phyloP scores from a whole-genome alignment of 805 yeast genomes.

The Yarrowia divulgata region DNA sequence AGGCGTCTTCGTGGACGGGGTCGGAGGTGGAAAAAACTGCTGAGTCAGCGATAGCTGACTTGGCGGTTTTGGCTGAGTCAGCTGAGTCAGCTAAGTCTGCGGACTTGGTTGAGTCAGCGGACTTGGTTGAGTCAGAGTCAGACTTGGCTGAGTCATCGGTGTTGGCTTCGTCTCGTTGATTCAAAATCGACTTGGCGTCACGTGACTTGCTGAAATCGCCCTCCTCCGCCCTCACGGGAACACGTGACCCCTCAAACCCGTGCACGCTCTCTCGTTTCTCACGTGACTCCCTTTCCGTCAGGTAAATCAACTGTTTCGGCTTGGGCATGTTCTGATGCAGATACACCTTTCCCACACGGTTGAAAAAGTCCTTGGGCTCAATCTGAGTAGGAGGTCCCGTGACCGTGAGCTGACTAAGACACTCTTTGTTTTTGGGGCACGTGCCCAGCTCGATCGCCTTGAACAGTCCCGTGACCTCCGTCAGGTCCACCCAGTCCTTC shows the following conservation, averaged over 20 bases:
- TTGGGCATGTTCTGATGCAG: slow-evolving; percentile 6
- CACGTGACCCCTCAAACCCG: neutral
- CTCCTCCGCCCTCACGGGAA: neutral
- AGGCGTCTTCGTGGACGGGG: slow-evolving; percentile 7
- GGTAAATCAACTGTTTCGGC: neutral
- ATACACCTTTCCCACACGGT: neutral
- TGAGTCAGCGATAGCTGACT: neutral
- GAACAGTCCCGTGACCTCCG: slow-evolving; percentile 8
- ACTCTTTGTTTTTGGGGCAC: neutral
- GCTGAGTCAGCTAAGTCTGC: no score
- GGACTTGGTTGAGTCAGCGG: no score
- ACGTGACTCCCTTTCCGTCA: neutral
- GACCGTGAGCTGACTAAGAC: neutral
- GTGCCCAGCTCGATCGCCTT: neutral
- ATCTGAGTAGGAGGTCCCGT: slow-evolving; percentile 2
- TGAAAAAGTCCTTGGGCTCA: neutral
- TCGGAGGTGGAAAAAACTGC: neutral
- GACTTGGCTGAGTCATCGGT: neutral
- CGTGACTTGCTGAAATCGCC: neutral
- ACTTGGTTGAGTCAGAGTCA: neutral
- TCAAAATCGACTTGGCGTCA: neutral
- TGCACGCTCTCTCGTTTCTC: neutral
- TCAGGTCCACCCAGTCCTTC: slow-evolving; percentile 38
- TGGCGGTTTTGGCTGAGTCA: neutral
- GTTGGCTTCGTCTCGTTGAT: neutral